phyloP scores from a whole-genome alignment of 2,329 filamentous ascomycete species.

The Exutisphaerella laricina region DNA sequence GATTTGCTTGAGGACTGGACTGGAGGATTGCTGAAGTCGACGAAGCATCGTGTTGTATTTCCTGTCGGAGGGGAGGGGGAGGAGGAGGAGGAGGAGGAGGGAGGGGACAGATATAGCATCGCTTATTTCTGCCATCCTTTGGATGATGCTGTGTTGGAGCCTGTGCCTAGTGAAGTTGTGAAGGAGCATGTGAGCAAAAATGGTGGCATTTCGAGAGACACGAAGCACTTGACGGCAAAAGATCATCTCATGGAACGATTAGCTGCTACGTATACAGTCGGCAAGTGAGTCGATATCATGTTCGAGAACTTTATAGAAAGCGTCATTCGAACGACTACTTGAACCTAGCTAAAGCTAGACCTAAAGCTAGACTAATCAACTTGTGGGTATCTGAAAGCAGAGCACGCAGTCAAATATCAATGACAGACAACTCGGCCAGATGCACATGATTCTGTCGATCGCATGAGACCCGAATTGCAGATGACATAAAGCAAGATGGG shows the following conservation, averaged over 20 bases:
- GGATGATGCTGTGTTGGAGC: conserved; percentile 49
- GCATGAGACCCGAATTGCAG: too few relatives aligned
- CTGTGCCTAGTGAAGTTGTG: conserved; percentile 51
- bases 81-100: conserved; percentile 29
- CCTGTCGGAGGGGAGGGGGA: conserved; percentile 30
- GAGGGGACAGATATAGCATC: conserved; percentile 27
- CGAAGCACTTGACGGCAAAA: conserved; percentile 50
- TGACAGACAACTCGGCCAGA: neutral
- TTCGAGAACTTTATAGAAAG: too few relatives aligned
- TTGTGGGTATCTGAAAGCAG: conserved; percentile 10
- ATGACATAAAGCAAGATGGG: too few relatives aligned
- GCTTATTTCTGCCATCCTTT: conserved; percentile 60
- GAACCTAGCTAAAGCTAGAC: neutral
- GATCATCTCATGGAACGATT: conserved; percentile 55
- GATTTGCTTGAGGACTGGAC: conserved; percentile 83
- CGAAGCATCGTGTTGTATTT: conserved; percentile 84
- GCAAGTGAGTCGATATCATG: too few relatives aligned
- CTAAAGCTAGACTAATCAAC: neutral
- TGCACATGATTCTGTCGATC: conserved; percentile 1
- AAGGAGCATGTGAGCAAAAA: conserved; percentile 32
- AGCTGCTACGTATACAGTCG: conserved; percentile 52
- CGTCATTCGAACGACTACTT: too few relatives aligned
- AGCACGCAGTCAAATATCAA: conserved; percentile 5
- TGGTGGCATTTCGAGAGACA: conserved; percentile 32
- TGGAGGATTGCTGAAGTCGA: conserved; percentile 76